These are phyloP conservation scores for Lecanicillium sp. DNA, from an alignment of 2,329 filamentous ascomycete species.

Conservation along the genomic window DNA sequence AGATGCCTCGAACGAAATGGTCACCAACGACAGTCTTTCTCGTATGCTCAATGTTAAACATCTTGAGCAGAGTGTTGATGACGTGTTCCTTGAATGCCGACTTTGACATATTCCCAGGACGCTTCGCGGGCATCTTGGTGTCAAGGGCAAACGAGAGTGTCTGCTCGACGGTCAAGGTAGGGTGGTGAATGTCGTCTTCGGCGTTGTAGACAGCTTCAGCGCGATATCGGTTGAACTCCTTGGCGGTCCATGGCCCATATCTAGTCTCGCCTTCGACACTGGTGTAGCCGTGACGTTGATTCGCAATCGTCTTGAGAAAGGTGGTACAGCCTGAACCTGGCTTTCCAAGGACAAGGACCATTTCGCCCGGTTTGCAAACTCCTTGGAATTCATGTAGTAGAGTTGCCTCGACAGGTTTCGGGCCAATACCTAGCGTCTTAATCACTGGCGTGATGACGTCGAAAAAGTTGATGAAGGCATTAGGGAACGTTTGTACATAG, in stretches of 20 bases:
- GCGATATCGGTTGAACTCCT: constrained; percentile 66
- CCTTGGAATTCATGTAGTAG: constrained; percentile 67
- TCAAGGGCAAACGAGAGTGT: constrained; percentile 80
- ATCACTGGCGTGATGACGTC: constrained; percentile 61
- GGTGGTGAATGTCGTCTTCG: constrained; percentile 76
- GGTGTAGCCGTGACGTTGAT: constrained; percentile 52
- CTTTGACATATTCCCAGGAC: constrained; percentile 65
- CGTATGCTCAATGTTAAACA: constrained; percentile 93
- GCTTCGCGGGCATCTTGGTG: constrained; percentile 74
- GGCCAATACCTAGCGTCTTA: constrained; percentile 54
- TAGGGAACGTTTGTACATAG: constrained; percentile 65
- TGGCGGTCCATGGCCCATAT: constrained; percentile 65
- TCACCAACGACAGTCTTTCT: constrained; percentile 79
- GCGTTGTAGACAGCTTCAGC: constrained; percentile 77
- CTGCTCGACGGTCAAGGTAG: constrained; percentile 80
- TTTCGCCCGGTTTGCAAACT: constrained; percentile 71
- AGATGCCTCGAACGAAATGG: constrained; percentile 70
- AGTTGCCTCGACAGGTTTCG: constrained; percentile 62
- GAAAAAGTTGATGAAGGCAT: constrained; percentile 69
- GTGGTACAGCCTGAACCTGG: constrained; percentile 67
- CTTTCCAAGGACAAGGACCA: constrained; percentile 74
- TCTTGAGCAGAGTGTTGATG: constrained; percentile 67
- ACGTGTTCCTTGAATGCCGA: constrained; percentile 69
- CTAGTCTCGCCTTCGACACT: constrained; percentile 58
- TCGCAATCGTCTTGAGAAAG: constrained; percentile 60